Conservation (phyloP, 2,329 filamentous ascomycete genomes). For the Rachicladosporium sp. region DNA sequence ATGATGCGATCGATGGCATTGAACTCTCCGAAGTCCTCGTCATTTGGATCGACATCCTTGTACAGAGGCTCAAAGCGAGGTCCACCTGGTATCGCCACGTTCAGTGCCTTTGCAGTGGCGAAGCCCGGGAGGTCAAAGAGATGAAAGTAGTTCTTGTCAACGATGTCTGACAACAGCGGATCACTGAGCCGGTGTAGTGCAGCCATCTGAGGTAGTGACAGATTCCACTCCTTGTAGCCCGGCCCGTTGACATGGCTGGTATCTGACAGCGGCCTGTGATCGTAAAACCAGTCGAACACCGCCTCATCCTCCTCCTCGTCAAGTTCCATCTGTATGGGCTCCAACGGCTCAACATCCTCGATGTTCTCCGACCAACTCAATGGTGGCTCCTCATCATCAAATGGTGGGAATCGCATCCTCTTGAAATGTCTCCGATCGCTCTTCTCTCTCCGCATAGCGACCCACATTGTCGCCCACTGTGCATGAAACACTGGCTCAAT, state of each 20-base stretch:
- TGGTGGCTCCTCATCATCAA: constrained; percentile 95
- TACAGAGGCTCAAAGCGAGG: constrained; percentile 94
- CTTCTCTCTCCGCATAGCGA: constrained; percentile 95
- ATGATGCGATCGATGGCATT: constrained; percentile 99
- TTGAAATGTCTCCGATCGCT: constrained; percentile 93
- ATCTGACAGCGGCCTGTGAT: constrained; percentile 79
- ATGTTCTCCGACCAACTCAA: constrained; percentile 98
- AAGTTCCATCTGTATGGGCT: constrained; percentile 97
- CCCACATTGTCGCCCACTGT: constrained; percentile 99
- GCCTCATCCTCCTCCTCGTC: constrained; percentile 86
- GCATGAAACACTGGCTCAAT: constrained; percentile 97
- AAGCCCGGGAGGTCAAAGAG: constrained; percentile 95
- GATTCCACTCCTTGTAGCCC: constrained; percentile 93
- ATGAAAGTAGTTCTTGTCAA: constrained; percentile 95
- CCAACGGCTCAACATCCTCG: constrained; percentile 91
- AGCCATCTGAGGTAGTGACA: constrained; percentile 89
- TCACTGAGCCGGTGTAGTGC: constrained; percentile 84
- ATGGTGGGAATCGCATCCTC: constrained; percentile 96
- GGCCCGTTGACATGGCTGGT: constrained; percentile 90
- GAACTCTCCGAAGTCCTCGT: constrained; percentile 98
- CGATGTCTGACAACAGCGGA: constrained; percentile 78
- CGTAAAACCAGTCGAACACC: constrained; percentile 95
- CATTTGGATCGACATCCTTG: constrained; percentile 97
- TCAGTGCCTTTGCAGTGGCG: constrained; percentile 88
- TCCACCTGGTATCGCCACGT: constrained; percentile 94